Evolutionary conservation across 2,329 filamentous ascomycete species (phyloP).

Genomic region (Penicillium thymicola): DNA sequence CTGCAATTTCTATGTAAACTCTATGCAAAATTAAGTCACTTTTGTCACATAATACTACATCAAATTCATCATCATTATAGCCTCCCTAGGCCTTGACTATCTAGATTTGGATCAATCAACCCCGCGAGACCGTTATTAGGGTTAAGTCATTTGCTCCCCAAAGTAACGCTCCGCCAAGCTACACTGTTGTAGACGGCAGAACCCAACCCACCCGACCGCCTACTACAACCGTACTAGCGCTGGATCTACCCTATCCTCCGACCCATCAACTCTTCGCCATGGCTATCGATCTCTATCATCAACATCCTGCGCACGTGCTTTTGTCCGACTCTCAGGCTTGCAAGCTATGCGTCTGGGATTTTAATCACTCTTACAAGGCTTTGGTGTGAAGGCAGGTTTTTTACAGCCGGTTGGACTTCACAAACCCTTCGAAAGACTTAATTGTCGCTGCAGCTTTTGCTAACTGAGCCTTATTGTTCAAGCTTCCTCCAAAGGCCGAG

Average conservation of each 20-base stretch:
- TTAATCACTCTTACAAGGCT: constrained; percentile 25
- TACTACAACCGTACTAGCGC: constrained; percentile 17
- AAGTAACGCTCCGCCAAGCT: too few species aligned
- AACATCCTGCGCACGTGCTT: neutral
- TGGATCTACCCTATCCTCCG: constrained; percentile 15
- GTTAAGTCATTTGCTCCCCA: too few species aligned
- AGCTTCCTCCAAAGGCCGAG: constrained; percentile 27
- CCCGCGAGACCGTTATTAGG: too few species aligned
- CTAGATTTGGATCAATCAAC: too few species aligned
- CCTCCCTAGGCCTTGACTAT: too few species aligned
- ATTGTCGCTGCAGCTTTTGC: constrained; percentile 32
- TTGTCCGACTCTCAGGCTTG: neutral
- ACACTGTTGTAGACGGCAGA: neutral
- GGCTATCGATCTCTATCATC: constrained; percentile 6
- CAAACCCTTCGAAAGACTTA: constrained; percentile 29
- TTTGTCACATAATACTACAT: too few species aligned
- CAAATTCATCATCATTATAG: too few species aligned
- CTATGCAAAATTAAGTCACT: too few species aligned
- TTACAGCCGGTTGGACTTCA: constrained; percentile 44
- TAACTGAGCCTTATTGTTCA: constrained; percentile 34
- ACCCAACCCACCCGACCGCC: constrained; percentile 32
- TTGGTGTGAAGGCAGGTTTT: constrained; percentile 33
- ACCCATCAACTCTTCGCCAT: neutral
- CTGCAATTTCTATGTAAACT: too few species aligned
- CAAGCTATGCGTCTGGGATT: constrained; percentile 13